These are phyloP conservation scores for Parastagonospora nodorum DNA, from an alignment of 2,329 filamentous ascomycete genomes.

Conservation along the genomic window DNA sequence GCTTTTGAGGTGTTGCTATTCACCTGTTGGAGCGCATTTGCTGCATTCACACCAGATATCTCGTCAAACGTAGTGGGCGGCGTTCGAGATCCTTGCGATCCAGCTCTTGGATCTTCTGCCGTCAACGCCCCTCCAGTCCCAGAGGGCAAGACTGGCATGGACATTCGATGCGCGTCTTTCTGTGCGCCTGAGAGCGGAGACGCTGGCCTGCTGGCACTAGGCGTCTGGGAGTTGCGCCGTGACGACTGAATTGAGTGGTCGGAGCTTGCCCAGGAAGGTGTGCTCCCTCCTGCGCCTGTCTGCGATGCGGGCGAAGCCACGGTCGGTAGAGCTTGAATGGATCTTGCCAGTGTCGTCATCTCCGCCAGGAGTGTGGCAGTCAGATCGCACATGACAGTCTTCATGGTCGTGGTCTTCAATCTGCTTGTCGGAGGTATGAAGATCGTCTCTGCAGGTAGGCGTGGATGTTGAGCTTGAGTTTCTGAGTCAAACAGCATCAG, in stretches of 20 bases:
- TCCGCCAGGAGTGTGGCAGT: conserved; percentile 53
- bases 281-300: conserved; percentile 28
- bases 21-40: conserved; percentile 50
- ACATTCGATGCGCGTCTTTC: conserved; percentile 73
- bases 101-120: conserved; percentile 32
- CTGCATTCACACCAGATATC: conserved; percentile 40
- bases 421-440: conserved; percentile 70
- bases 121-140: conserved; percentile 27
- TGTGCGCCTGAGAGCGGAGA: conserved; percentile 53
- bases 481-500: conserved; percentile 80
- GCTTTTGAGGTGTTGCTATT: conserved; percentile 31
- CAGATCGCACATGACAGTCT: conserved; percentile 53
- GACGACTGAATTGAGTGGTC: conserved; percentile 29
- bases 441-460: conserved; percentile 67
- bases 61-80: conserved; percentile 57
- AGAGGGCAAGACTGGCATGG: conserved; percentile 70
- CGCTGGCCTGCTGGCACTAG: conserved; percentile 30
- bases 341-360: conserved; percentile 54
- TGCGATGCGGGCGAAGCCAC: conserved; percentile 61
- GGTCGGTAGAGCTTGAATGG: conserved; percentile 60
- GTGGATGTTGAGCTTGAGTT: conserved; percentile 41
- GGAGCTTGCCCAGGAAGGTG: conserved; percentile 36
- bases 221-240: conserved; percentile 40
- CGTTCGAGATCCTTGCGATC: conserved; percentile 37
- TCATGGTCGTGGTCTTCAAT: conserved; percentile 72